Conservation (phyloP, 1,284 basidiomycete genomes). For the Tylopilus sp. region DNA sequence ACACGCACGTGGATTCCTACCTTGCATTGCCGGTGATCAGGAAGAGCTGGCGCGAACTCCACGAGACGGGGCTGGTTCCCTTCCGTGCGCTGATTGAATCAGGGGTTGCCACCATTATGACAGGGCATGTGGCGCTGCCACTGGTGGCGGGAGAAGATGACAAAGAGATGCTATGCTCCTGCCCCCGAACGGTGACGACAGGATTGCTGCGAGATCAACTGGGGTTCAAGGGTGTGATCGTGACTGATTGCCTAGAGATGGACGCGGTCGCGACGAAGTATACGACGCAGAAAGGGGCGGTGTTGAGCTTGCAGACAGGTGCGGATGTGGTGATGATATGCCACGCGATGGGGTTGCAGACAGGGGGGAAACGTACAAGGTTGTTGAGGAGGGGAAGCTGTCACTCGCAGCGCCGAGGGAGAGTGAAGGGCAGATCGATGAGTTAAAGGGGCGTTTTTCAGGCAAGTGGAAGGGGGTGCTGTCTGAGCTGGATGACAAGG, state of each 20-base stretch:
- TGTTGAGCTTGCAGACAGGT: slow-evolving; percentile 54
- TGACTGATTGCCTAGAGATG: slow-evolving; percentile 72
- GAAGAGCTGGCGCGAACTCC: slow-evolving; percentile 44
- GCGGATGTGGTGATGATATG: slow-evolving; percentile 71
- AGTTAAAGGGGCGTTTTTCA: slow-evolving; percentile 49
- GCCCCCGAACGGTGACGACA: slow-evolving; percentile 50
- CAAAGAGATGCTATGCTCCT: slow-evolving; percentile 52
- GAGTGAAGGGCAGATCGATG: slow-evolving; percentile 45
- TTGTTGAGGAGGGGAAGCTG: slow-evolving; percentile 43
- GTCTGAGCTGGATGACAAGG: slow-evolving; percentile 24
- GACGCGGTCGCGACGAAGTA: slow-evolving; percentile 56
- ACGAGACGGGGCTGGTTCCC: slow-evolving; percentile 52
- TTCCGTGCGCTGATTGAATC: slow-evolving; percentile 46
- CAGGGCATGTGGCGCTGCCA: slow-evolving; percentile 67
- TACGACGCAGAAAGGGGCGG: slow-evolving; percentile 51
- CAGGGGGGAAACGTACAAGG: slow-evolving; percentile 47
- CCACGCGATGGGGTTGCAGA: slow-evolving; percentile 53
- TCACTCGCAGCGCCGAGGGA: slow-evolving; percentile 36
- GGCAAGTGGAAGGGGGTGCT: slow-evolving; percentile 46
- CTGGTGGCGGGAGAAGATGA: slow-evolving; percentile 43
- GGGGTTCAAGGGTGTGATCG: slow-evolving; percentile 52
- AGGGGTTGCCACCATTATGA: slow-evolving; percentile 57
- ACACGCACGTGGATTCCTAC: slow-evolving; percentile 68
- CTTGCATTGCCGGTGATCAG: slow-evolving; percentile 59
- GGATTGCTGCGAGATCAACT: slow-evolving; percentile 49